Evolutionary conservation across 2,329 filamentous ascomycete species (phyloP).

Genomic region (Fusarium musae): DNA sequence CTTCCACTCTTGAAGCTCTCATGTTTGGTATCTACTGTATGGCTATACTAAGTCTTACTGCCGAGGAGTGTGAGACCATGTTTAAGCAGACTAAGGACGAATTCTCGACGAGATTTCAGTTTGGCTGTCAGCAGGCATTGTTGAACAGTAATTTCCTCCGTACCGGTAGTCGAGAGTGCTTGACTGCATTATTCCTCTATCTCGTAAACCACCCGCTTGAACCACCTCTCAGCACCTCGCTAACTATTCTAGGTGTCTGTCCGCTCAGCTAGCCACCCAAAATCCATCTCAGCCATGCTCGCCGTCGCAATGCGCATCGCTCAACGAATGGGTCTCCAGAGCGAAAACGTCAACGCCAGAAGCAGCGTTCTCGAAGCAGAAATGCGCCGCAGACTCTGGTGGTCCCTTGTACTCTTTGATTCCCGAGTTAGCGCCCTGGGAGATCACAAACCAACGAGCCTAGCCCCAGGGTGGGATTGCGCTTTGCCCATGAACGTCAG

Average conservation of each 20-base stretch:
- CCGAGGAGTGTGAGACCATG: conserved; percentile 54
- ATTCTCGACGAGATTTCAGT: conserved; percentile 57
- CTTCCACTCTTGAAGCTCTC: conserved; percentile 60
- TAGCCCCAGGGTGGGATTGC: conserved; percentile 56
- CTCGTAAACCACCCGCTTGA: conserved; percentile 54
- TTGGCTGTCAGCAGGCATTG: conserved; percentile 64
- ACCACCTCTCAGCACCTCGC: rapidly evolving
- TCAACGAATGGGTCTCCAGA: conserved; percentile 65
- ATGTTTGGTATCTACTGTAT: conserved; percentile 65
- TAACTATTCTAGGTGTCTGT: conserved; percentile 58
- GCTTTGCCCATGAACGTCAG: conserved; percentile 56
- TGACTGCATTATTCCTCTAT: conserved; percentile 68
- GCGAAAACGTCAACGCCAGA: conserved; percentile 52
- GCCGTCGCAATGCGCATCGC: conserved; percentile 67
- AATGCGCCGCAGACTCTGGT: conserved; percentile 71
- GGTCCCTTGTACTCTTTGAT: conserved; percentile 68
- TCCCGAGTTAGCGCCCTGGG: conserved; percentile 64
- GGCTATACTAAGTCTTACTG: conserved; percentile 54
- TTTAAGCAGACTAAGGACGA: conserved; percentile 55
- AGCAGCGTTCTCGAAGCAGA: conserved; percentile 62
- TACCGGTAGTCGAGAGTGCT: conserved; percentile 60
- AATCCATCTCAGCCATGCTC: conserved; percentile 63
- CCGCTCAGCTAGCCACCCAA: conserved; percentile 56
- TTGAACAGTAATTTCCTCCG: conserved; percentile 61
- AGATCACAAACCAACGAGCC: conserved; percentile 46